These are phyloP conservation scores for Botrytis elliptica DNA, from an alignment of 2,329 filamentous ascomycete genomes.

Conservation along the genomic window DNA sequence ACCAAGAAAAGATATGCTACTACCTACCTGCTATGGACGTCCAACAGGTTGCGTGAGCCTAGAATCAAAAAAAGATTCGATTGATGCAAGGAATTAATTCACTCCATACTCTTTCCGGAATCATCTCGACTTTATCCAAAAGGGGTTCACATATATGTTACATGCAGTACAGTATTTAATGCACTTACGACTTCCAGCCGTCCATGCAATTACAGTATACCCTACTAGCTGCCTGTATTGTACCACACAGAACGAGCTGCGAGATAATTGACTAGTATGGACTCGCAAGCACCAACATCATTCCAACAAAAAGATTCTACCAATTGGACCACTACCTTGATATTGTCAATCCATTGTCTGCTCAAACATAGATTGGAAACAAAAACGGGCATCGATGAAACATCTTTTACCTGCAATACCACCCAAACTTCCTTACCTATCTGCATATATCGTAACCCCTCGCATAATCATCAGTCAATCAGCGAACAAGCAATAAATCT, in stretches of 20 bases:
- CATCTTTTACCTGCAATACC: constrained; percentile 10
- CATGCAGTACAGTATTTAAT: background rate
- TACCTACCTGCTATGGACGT: background rate
- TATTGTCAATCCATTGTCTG: background rate
- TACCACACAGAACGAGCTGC: background rate
- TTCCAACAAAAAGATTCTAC: background rate
- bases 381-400: background rate
- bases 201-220: background rate
- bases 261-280: background rate
- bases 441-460: constrained; percentile 17
- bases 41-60: background rate
- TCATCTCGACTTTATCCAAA: background rate
- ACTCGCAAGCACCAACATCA: background rate
- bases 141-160: background rate
- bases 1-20: background rate
- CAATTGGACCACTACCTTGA: background rate
- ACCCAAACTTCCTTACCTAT: constrained; percentile 4
- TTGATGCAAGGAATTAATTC: background rate
- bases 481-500: background rate
- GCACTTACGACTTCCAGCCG: background rate
- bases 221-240: background rate
- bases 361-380: background rate
- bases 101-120: background rate
- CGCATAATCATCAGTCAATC: constrained; percentile 11
- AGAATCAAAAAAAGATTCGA: background rate